Evolutionary conservation across 129 eudicot genomes (phyloP).

Genomic region (Gnaphalium uliginosum): DNA sequence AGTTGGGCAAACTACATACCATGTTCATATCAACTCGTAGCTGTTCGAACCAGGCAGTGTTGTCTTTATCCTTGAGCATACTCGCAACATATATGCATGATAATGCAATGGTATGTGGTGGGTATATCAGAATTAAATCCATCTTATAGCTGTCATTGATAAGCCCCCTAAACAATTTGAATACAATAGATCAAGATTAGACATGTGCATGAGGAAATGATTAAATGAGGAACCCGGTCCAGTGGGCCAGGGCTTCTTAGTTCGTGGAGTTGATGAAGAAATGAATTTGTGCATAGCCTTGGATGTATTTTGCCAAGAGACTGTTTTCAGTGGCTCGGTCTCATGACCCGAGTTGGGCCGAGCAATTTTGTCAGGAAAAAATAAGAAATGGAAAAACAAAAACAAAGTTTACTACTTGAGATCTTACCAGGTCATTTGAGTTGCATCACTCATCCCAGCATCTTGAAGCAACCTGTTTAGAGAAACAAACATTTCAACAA

Average conservation of each 20-base stretch:
- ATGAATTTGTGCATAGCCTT: neutral
- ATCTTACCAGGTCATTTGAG: conserved; percentile 84
- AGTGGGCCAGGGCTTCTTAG: neutral
- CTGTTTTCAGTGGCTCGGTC: neutral
- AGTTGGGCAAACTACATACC: conserved; percentile 43
- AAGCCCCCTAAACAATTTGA: conserved; percentile 67
- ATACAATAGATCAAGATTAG: conserved; percentile 13
- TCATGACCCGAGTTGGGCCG: neutral
- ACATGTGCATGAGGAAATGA: neutral
- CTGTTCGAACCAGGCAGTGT: conserved; percentile 96
- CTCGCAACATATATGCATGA: conserved; percentile 94
- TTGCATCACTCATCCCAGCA: conserved; percentile 91
- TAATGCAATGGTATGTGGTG: conserved; percentile 89
- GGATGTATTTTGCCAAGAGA: neutral
- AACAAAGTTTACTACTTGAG: neutral
- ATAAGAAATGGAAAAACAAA: too few relatives aligned
- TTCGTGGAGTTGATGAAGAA: neutral
- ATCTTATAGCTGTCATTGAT: conserved; percentile 91
- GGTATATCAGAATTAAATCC: conserved; percentile 91
- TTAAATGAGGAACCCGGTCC: neutral
- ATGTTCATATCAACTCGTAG: conserved; percentile 95
- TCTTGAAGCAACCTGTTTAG: conserved; percentile 81
- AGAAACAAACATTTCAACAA: conserved; percentile 16
- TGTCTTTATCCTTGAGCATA: conserved; percentile 87
- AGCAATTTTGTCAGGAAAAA: neutral